phyloP scores from a whole-genome alignment of 768 basidiomycete genomes.

The Termitomyces sp. region DNA sequence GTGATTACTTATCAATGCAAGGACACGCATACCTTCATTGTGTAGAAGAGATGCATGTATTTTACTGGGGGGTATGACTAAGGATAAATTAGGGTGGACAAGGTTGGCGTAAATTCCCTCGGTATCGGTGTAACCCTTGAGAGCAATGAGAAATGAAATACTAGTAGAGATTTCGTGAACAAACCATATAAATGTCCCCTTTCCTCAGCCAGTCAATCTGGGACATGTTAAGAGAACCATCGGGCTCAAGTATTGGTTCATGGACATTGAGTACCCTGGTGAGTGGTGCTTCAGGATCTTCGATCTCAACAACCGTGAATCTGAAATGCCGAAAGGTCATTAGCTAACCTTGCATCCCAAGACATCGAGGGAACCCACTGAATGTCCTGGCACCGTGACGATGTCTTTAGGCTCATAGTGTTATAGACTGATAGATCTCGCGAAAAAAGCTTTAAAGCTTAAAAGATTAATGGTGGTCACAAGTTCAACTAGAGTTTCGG shows the following conservation, averaged over 20 bases:
- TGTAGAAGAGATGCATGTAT: not conserved
- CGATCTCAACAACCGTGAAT: not conserved
- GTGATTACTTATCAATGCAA: too few species aligned
- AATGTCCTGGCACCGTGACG: too few species aligned
- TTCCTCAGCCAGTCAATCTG: not conserved
- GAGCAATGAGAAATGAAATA: not conserved
- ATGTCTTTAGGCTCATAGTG: too few species aligned
- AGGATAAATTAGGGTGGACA: not conserved
- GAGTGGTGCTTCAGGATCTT: too few species aligned
- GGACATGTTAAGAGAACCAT: not conserved
- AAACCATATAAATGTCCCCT: too few species aligned
- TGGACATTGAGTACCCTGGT: not conserved
- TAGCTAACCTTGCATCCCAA: not conserved
- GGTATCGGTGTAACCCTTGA: too few species aligned
- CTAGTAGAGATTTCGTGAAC: not conserved
- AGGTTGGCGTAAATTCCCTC: not conserved
- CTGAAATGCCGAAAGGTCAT: not conserved
- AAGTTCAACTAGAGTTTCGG: not conserved
- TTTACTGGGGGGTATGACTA: not conserved
- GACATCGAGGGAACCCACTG: not conserved
- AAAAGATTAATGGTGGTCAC: not conserved
- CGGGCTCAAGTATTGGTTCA: not conserved
- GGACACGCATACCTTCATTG: too few species aligned
- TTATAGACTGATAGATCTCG: not conserved
- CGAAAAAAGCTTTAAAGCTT: not conserved